Percentiles rank a stretch among this genome's conserved stretches.
Evolutionary conservation across 2,329 filamentous ascomycete species (phyloP).

Genomic region (Aschersonia sp.): DNA sequence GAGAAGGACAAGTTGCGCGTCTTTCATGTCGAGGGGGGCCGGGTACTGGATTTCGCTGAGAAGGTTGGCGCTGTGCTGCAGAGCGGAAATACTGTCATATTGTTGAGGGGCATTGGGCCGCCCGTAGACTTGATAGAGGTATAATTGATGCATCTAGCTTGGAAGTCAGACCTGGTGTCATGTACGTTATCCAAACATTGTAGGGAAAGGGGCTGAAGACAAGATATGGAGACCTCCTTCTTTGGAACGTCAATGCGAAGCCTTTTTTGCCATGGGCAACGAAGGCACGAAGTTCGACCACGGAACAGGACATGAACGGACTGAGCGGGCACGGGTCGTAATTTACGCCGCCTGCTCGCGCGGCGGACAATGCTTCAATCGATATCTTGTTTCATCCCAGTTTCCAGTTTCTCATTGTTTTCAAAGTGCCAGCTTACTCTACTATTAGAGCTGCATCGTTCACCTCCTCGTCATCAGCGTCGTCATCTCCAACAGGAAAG

Average conservation of each 20-base stretch:
- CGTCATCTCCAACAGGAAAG: slow-evolving; percentile 31
- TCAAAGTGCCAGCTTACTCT: slow-evolving; percentile 10
- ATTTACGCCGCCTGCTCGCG: too few relatives aligned
- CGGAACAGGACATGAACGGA: too few relatives aligned
- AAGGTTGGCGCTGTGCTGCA: slow-evolving; percentile 61
- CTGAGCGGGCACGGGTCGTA: too few relatives aligned
- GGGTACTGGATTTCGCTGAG: slow-evolving; percentile 76
- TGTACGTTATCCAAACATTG: too few relatives aligned
- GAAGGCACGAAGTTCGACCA: too few relatives aligned
- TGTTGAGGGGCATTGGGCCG: slow-evolving; percentile 75
- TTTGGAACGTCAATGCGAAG: too few relatives aligned
- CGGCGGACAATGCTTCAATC: too few relatives aligned
- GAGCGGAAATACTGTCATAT: slow-evolving; percentile 79
- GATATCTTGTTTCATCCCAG: too few relatives aligned
- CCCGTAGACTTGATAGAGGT: slow-evolving; percentile 56
- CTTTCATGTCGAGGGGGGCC: slow-evolving; percentile 84
- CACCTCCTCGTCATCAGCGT: slow-evolving; percentile 17
- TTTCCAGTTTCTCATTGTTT: too few relatives aligned
- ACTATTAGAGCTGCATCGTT: slow-evolving; percentile 19
- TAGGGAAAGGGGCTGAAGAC: too few relatives aligned
- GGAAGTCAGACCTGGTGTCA: background rate
- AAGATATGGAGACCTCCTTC: too few relatives aligned
- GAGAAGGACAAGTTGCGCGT: slow-evolving; percentile 73
- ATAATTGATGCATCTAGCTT: slow-evolving; percentile 4
- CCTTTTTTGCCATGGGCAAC: too few relatives aligned